Base-by-base conservation (phyloP, 2,329 filamentous ascomycete genomes). In the Helicocarpus griseus region DNA sequence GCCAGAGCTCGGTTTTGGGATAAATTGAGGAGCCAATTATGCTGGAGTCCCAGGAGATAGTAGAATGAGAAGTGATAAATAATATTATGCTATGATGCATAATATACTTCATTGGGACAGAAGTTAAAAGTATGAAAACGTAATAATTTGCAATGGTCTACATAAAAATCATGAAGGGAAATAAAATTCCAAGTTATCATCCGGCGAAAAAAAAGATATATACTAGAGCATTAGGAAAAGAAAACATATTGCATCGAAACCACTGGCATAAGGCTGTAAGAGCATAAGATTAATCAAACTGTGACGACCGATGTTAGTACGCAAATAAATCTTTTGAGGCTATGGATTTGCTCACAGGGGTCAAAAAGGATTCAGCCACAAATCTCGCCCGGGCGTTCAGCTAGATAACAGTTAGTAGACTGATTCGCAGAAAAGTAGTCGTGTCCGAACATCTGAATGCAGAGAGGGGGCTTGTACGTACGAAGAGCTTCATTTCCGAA, bases 401-500 rank as follows among this genome's bases (percentile, higher is more conserved):
- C 91, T 96, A 64, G 13, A 49, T 9, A 33, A 49, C 19, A 52
- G 63, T 73, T 59, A 74, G 65, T 55, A 56, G 31, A 47, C 61
- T 57, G 17, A n/a, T 13, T 0, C 13, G n/a, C 28, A 21, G 26
- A 24, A n/a, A 29, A 19, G 35, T 21, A n/a, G 31, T n/a, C 13
- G 29, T 5, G 13, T 50, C 29, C 11, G 17, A 17, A 14, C 31
- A 45, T 5, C 33, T n/a, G 5, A 38, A 3, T 8, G 13, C 21
- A 43, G 21, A 17, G 13, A 13, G 9, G n/a, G n/a, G n/a, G n/a
- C 26, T n/a, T 44, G 29, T 40, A 77, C 88, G 61, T 80, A 96
- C 91, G 72, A 98, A 98, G 63, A 98, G 85, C 80, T 98, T 98
- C 93, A 98, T 97, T 74, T 98, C 94, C 2, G 93, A 97, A 54